Conservation (phyloP, 805 yeast species). For the Candida sithepensis region DNA sequence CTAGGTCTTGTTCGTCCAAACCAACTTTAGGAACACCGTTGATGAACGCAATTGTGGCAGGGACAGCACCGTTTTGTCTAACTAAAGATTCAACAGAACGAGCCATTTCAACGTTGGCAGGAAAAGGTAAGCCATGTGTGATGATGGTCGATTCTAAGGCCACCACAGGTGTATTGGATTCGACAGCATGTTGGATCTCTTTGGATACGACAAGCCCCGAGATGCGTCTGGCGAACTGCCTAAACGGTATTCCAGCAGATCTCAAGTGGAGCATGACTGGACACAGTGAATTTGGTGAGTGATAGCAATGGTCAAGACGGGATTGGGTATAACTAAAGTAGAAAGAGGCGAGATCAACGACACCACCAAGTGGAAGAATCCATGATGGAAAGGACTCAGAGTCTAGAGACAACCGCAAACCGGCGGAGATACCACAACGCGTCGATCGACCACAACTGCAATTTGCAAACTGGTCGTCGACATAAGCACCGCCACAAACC, state of each 20-base stretch:
- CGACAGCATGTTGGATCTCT: constrained; percentile 63
- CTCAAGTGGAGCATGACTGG: neutral
- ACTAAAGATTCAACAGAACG: constrained; percentile 57
- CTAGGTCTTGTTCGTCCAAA: constrained; percentile 43
- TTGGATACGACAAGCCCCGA: constrained; percentile 19
- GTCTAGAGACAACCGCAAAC: no score
- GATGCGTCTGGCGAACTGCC: neutral
- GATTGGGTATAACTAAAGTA: no score
- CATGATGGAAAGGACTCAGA: no score
- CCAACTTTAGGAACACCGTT: constrained; percentile 75
- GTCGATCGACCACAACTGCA: no score
- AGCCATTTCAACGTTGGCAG: constrained; percentile 74
- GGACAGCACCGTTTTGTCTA: constrained; percentile 62
- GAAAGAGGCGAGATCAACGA: no score
- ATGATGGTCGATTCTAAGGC: constrained; percentile 84
- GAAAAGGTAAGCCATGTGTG: constrained; percentile 86
- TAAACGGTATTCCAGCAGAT: neutral
- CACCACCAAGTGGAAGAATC: no score
- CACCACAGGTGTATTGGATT: constrained; percentile 61
- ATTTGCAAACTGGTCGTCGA: no score
- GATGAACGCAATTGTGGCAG: constrained; percentile 82
- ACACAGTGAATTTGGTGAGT: no score
- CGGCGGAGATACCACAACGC: no score
- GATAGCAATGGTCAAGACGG: no score
- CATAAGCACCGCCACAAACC: no score